phyloP scores from a whole-genome alignment of 495 filamentous ascomycete species.

The Aspergillus affinis region DNA sequence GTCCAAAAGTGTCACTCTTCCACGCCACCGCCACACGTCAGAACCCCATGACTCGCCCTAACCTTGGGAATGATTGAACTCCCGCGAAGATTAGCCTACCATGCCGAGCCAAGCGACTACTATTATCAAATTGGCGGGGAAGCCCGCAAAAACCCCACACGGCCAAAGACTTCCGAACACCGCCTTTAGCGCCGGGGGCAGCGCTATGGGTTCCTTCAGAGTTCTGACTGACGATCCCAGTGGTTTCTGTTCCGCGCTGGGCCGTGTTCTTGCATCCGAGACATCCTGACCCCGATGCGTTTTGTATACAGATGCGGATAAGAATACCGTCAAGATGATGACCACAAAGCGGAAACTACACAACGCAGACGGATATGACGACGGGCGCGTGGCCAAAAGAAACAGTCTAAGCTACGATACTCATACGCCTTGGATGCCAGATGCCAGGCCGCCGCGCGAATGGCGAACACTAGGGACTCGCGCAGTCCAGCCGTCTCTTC shows the following conservation, averaged over 20 bases:
- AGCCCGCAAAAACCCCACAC: slow-evolving; percentile 22
- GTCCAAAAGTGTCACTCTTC: too few relatives aligned
- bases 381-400: slow-evolving; percentile 22
- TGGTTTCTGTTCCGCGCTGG: slow-evolving; percentile 1
- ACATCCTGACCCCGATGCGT: slow-evolving; percentile 5
- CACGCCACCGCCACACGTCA: too few relatives aligned
- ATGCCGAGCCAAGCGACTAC: background rate
- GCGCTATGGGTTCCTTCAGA: slow-evolving; percentile 2
- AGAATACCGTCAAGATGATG: slow-evolving; percentile 10
- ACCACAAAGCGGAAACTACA: slow-evolving; percentile 32
- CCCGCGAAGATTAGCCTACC: background rate
- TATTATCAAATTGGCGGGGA: slow-evolving; percentile 19
- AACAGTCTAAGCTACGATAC: slow-evolving; percentile 35
- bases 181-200: slow-evolving; percentile 24
- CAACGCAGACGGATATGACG: slow-evolving; percentile 22
- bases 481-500: slow-evolving; percentile 35
- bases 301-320: slow-evolving; percentile 5
- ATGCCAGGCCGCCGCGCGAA: slow-evolving; percentile 25
- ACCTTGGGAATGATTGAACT: background rate
- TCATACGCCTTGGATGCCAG: slow-evolving; percentile 39
- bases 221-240: background rate
- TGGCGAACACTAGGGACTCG: slow-evolving; percentile 34
- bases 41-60: background rate
- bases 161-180: slow-evolving; percentile 28
- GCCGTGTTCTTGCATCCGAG: slow-evolving; percentile 8